Conservation (phyloP, 1,284 basidiomycete genomes). For the Macrocystidia cucumis region DNA sequence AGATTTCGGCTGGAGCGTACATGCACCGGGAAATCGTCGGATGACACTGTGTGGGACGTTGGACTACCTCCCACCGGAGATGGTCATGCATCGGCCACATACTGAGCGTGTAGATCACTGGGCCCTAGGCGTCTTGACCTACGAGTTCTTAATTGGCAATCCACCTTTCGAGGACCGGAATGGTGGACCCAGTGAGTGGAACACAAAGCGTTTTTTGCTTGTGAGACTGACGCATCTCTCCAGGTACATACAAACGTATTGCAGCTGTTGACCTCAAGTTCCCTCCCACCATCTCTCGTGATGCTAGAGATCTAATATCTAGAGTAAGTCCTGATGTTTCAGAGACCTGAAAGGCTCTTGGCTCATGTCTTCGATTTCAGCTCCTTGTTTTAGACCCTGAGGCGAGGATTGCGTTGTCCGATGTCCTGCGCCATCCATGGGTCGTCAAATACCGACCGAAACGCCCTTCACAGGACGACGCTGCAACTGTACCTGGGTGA, state of each 20-base stretch:
- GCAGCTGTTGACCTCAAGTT: conserved; percentile 79
- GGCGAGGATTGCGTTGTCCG: conserved; percentile 71
- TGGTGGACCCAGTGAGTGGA: conserved; percentile 60
- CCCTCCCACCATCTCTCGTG: conserved; percentile 29
- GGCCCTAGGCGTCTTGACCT: conserved; percentile 94
- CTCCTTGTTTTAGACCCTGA: conserved; percentile 84
- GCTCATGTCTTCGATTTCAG: too few species aligned
- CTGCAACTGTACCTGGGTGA: too few species aligned
- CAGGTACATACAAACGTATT: conserved; percentile 86
- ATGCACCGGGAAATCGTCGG: conserved; percentile 87
- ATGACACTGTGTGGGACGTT: conserved; percentile 92
- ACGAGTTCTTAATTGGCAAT: conserved; percentile 89
- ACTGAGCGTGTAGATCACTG: conserved; percentile 91
- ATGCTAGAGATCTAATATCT: conserved; percentile 35
- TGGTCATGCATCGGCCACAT: conserved; percentile 90
- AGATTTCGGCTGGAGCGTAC: conserved; percentile 99
- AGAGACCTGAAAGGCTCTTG: too few species aligned
- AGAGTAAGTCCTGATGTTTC: conserved; percentile 25
- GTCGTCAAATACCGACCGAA: conserved; percentile 68
- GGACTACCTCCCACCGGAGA: conserved; percentile 97
- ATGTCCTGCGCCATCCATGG: conserved; percentile 91
- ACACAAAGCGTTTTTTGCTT: conserved; percentile 4
- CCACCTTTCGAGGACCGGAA: conserved; percentile 92
- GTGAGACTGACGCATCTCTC: neutral
- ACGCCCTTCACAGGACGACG: too few species aligned